A percentile compares a stretch with the other conserved stretches of the same genome.
Evolutionary conservation across 1,284 basidiomycete species (phyloP).

Genomic region (Hemileia vastatrix): DNA sequence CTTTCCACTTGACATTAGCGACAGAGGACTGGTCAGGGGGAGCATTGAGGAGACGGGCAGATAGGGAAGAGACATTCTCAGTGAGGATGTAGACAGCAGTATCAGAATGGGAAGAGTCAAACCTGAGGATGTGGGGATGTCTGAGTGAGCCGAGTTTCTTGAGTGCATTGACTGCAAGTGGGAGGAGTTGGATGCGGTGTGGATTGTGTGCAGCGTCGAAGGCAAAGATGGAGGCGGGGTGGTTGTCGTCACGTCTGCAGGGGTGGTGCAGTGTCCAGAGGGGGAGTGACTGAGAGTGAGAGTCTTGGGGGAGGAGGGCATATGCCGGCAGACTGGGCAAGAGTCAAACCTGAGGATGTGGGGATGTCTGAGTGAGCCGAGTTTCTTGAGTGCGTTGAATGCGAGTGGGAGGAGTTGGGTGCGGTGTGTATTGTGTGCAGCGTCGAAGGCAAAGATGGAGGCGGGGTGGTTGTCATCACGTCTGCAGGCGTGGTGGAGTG

Average conservation of each 20-base stretch:
- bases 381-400: conserved; percentile 79
- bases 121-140: conserved; percentile 91
- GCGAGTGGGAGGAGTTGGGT: conserved; percentile 58
- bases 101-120: conserved; percentile 83
- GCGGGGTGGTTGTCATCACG: conserved; percentile 67
- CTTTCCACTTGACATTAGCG: conserved; percentile 66
- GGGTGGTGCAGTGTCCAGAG: too few species aligned
- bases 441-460: conserved; percentile 67
- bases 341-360: conserved; percentile 90
- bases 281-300: too few species aligned
- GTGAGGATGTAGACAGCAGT: conserved; percentile 84
- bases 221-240: too few species aligned
- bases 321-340: too few species aligned
- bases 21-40: conserved; percentile 12
- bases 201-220: too few species aligned
- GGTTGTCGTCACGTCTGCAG: too few species aligned
- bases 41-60: conserved; percentile 54
- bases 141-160: conserved; percentile 81
- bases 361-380: conserved; percentile 85
- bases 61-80: conserved; percentile 74
- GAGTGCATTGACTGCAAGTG: conserved; percentile 79
- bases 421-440: too few species aligned
- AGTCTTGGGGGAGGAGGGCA: too few species aligned
- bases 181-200: too few species aligned
- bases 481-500: conserved; percentile 20